Evolutionary conservation across 2,329 filamentous ascomycete genomes (phyloP), one percentile per base, ranked within the genome.

Genomic region (Botryosphaeria dothidea): DNA sequence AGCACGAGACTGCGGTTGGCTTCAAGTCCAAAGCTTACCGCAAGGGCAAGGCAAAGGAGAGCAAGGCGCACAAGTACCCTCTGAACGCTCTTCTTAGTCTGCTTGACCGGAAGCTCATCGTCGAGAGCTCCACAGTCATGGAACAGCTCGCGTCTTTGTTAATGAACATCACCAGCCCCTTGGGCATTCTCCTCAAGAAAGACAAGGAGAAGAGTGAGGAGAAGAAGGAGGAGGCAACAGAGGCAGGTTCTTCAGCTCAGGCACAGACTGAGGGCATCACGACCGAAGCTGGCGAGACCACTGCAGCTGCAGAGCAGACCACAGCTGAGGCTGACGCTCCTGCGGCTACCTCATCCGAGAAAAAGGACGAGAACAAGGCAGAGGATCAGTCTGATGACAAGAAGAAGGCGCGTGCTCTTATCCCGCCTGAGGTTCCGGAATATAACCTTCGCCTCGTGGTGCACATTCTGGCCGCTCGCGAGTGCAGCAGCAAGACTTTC

Each of bases 401-500:
- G 25, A 89, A 86, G 79, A 88, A 85, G 74, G 86, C 74, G 78
- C 86, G 77, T 76, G 87, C 79, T 68, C 81, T 97, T 61, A 88
- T 90, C 58, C 92, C 93, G 31, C 95, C 95, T 0, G 84, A 93
- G 49, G 90, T 99, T 63, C 93, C 95, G 4, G 88, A 94, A 31
- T 86, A 93, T 74, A 97, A 98, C 74, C 85, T 99, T 65, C 92
- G 91, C 66, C 83, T 98, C 65, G 93, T 99, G n/a, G 92, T 98
- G 71, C 95, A 95, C 75, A 97, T 99, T 65, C 91, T 99, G 69
- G 92, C 96, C 48, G 94, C 94, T 68, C 90, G 93, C 56, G 95
- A 99, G 78, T 99, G 95, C 80, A 97, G 92, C 74, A 93, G 92
- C 68, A 97, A 97, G 83, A 98, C 95, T 0, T 99, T 99, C 84